Evolutionary conservation across 441 rosid species (phyloP), one percentile per base, ranked within the genome.

Genomic region (Bocquillonia castaneifolia): DNA sequence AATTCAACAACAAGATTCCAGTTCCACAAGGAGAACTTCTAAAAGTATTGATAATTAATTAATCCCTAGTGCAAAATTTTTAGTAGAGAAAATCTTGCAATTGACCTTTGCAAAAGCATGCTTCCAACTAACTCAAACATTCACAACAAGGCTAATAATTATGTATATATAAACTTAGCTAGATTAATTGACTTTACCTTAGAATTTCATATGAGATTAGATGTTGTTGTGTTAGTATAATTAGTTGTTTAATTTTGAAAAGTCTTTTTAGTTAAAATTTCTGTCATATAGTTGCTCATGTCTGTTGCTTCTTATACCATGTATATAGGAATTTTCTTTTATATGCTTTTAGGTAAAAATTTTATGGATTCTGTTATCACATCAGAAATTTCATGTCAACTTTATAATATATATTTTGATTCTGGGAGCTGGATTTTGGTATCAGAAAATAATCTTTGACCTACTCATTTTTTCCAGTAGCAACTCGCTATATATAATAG

Each of bases 11-110:
- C 97, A 31, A 82, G 99, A 4, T 94, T 94, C 73, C 83, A 90
- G 36, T 94, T 94, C 77, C 96, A 88, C 83, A 92, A 92, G 80
- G 98, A 94, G 72, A 92, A 92, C 72, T 94, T 94, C 74, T 94
- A 23, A 83, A 83, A 47, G 3, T 48, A 17, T 28, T 18, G 36
- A 51, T 48, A 3, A 25, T 13, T 4, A 20, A 2, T n/a, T 13
- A 23, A 36, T 40, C 23, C 20, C 26, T 42, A 14, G 37, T 17
- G 45, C 6, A 32, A 32, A 68, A 32, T 9, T 23, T 22, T 23
- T 42, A 20, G 22, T 36, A 66, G 32, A 56, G 22, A 8, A 3
- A 10, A 32, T 32, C 0, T 18, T 42, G 22, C 29, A 1, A 15
- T 6, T 59, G 6, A 39, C 37, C 18, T 9, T 31, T 18, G 63